These are phyloP conservation scores for Ceratobasidium sp. DNA, from an alignment of 1,284 basidiomycete genomes.

Conservation along the genomic window DNA sequence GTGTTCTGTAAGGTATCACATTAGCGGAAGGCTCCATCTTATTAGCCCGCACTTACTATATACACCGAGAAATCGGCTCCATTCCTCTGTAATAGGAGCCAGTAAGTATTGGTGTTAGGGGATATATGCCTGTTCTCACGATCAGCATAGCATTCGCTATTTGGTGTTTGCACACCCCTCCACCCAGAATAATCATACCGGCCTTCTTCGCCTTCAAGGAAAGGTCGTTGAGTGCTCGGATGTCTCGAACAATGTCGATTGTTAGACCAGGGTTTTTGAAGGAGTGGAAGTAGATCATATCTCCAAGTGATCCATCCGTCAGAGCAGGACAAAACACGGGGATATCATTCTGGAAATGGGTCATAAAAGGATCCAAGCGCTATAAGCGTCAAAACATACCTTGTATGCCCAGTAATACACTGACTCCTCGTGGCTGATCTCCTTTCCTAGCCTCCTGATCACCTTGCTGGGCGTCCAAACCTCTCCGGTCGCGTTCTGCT, in stretches of 20 bases:
- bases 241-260: conserved; percentile 95
- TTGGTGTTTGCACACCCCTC: conserved; percentile 99
- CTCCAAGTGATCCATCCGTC: conserved; percentile 96
- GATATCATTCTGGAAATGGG: conserved; percentile 80
- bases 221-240: conserved; percentile 89
- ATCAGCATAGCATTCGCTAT: conserved; percentile 99
- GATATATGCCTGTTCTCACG: conserved; percentile 56
- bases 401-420: conserved; percentile 99
- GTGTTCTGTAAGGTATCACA: conserved; percentile 75
- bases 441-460: conserved; percentile 89
- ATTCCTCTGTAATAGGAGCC: conserved; percentile 72
- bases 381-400: no score
- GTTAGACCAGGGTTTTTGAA: conserved; percentile 89
- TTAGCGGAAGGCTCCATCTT: conserved; percentile 26
- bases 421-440: conserved; percentile 95
- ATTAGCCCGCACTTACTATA: conserved; percentile 64
- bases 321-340: conserved; percentile 98
- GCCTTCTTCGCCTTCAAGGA: conserved; percentile 90
- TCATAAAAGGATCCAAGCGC: no score
- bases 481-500: conserved; percentile 77
- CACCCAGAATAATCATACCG: conserved; percentile 98
- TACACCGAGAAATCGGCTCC: conserved; percentile 98
- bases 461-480: conserved; percentile 96
- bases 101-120: not conserved
- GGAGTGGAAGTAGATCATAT: conserved; percentile 99